Base-by-base conservation (phyloP, 176 grass and related monocot genomes). In the Rhipidocladum racemiflorum region DNA sequence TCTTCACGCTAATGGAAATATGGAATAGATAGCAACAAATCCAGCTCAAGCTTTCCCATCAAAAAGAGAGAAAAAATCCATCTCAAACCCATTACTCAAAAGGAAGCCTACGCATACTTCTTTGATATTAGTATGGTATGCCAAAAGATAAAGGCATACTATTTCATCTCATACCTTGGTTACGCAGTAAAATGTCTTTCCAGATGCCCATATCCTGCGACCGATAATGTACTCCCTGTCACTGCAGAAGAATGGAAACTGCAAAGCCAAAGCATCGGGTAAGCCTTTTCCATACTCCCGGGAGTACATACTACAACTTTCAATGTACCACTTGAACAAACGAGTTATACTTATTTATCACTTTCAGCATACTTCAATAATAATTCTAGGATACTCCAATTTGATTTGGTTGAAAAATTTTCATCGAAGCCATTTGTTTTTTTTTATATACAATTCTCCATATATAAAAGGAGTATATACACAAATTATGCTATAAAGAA, bases 231-330 rank as follows among this genome's bases (percentile, higher is more conserved):
- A 99, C 76, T 99, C 97, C 70, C 93, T 91, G 65, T 99, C 64
- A 28, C 96, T 95, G 84, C 91, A 99, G 85, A 99, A 96, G 77
- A 99, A 96, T 32, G 97, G 97, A 59, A 99, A 99, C 97, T 99
- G 85, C 87, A 90, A 0, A 10, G 15, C 8, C 23, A 85, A 76
- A 81, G 46, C 46, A 81, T 80, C 39, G 6, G 65, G 8, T 34
- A n/a, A n/a, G n/a, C n/a, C n/a, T n/a, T n/a, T n/a, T n/a, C n/a
- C n/a, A n/a, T n/a, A n/a, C n/a, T n/a, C n/a, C n/a, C n/a, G n/a
- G n/a, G n/a, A n/a, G n/a, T n/a, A n/a, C n/a, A n/a, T n/a, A n/a
- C n/a, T n/a, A n/a, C n/a, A n/a, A n/a, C n/a, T n/a, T n/a, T n/a
- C n/a, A n/a, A n/a, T n/a, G n/a, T n/a, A n/a, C n/a, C n/a, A n/a